Conservation (phyloP, 441 rosid genomes). For the Jatropha multifida region DNA sequence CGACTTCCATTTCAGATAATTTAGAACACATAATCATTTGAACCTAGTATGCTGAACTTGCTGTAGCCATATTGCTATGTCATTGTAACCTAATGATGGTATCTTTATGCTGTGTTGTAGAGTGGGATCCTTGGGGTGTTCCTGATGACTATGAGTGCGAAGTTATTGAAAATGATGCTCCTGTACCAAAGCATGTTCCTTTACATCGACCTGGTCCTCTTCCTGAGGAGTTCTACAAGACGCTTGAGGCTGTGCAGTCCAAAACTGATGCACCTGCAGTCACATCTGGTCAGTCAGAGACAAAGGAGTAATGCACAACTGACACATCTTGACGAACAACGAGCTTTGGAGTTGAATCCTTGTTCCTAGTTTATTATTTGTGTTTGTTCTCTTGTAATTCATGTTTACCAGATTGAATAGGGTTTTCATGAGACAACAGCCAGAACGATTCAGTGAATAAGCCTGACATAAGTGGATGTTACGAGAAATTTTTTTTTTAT, state of each 20-base stretch:
- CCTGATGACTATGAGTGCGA: conserved; percentile 86
- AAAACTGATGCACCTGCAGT: conserved; percentile 45
- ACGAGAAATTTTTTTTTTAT: conserved; percentile 18
- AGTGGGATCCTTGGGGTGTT: conserved; percentile 98
- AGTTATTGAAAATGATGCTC: conserved; percentile 81
- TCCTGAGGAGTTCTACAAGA: conserved; percentile 77
- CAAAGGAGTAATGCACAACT: conserved; percentile 36
- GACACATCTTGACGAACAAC: conserved; percentile 16
- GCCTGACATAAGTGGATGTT: conserved; percentile 27
- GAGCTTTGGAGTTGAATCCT: conserved; percentile 21
- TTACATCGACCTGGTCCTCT: conserved; percentile 88
- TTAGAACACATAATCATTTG: neutral
- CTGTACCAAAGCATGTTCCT: conserved; percentile 88
- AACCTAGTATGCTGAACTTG: neutral
- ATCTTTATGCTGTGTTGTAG: conserved; percentile 33
- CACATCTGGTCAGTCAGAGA: conserved; percentile 45
- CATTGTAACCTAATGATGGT: conserved; percentile 1
- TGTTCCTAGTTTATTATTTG: conserved; percentile 19
- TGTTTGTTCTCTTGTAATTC: conserved; percentile 31
- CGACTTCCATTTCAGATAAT: neutral
- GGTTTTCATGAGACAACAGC: conserved; percentile 28
- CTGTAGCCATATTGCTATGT: neutral
- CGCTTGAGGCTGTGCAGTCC: conserved; percentile 52
- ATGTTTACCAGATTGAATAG: conserved; percentile 31
- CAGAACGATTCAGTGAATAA: conserved; percentile 37